Evolutionary conservation across 2,329 filamentous ascomycete genomes (phyloP).

Genomic region (Periconia digitata): DNA sequence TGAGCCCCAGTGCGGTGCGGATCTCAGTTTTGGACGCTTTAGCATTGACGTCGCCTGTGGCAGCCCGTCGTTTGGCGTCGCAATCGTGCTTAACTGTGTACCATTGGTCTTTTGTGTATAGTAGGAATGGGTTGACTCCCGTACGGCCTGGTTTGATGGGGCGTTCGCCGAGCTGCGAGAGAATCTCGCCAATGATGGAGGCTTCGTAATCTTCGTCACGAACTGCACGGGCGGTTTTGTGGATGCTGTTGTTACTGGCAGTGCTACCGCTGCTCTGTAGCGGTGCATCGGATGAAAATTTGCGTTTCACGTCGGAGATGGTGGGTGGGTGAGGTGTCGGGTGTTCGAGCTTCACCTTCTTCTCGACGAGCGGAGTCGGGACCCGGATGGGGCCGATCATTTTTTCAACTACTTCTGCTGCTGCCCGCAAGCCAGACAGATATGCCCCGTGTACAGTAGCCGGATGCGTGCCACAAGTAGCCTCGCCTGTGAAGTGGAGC

Average conservation of each 20-base stretch:
- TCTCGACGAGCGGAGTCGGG: conserved; percentile 70
- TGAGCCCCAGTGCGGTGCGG: conserved; percentile 79
- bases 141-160: conserved; percentile 72
- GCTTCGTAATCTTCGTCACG: conserved; percentile 56
- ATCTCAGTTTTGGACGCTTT: conserved; percentile 74
- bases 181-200: conserved; percentile 59
- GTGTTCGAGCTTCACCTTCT: conserved; percentile 50
- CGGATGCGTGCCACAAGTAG: conserved; percentile 92
- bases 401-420: conserved; percentile 78
- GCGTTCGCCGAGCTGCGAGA: conserved; percentile 69
- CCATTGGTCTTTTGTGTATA: conserved; percentile 81
- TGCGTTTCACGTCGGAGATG: conserved; percentile 24
- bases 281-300: conserved; percentile 18
- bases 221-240: conserved; percentile 18
- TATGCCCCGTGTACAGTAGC: conserved; percentile 98
- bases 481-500: conserved; percentile 92
- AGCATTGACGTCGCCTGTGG: conserved; percentile 66
- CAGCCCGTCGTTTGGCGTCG: conserved; percentile 65
- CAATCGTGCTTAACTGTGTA: conserved; percentile 64
- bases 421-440: conserved; percentile 85
- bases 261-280: conserved; percentile 20
- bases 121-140: conserved; percentile 80
- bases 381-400: conserved; percentile 81
- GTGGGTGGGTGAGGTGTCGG: conserved; percentile 9
- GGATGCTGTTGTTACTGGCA: no score